Evolutionary conservation across 768 basidiomycete genomes (phyloP).

Genomic region (Daedaleopsis nitida): DNA sequence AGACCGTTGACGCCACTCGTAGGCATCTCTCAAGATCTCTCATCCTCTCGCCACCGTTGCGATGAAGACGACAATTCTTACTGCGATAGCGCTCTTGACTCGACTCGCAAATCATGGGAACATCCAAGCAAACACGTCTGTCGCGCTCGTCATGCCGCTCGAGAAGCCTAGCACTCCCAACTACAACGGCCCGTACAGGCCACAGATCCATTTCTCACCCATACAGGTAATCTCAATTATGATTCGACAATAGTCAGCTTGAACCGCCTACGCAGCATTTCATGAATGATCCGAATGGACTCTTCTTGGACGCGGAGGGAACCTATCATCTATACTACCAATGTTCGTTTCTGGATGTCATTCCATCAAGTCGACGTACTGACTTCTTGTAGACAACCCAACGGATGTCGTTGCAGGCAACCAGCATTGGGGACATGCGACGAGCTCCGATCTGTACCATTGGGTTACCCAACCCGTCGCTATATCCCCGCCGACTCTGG

Average conservation of each 20-base stretch:
- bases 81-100: too few relatives aligned
- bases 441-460: conserved; percentile 16
- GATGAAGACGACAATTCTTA: too few relatives aligned
- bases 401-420: conserved; percentile 6
- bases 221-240: conserved; percentile 4
- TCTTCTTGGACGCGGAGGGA: conserved; percentile 9
- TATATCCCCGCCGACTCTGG: conserved; percentile 11
- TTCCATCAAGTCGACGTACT: background rate
- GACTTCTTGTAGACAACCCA: conserved; percentile 5
- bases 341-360: background rate
- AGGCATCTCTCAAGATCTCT: too few relatives aligned
- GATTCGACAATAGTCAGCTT: too few relatives aligned
- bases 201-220: conserved; percentile 17
- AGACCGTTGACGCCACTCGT: too few relatives aligned
- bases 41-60: too few relatives aligned
- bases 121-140: too few relatives aligned
- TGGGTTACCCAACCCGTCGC: conserved; percentile 17
- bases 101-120: too few relatives aligned
- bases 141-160: too few relatives aligned
- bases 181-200: conserved; percentile 8
- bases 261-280: background rate
- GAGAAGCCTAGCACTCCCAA: background rate
- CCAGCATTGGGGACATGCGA: conserved; percentile 19
- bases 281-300: conserved; percentile 19
- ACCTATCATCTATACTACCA: conserved; percentile 20